phyloP scores from a whole-genome alignment of 768 basidiomycete species.

The Amanita pseudoporphyria region DNA sequence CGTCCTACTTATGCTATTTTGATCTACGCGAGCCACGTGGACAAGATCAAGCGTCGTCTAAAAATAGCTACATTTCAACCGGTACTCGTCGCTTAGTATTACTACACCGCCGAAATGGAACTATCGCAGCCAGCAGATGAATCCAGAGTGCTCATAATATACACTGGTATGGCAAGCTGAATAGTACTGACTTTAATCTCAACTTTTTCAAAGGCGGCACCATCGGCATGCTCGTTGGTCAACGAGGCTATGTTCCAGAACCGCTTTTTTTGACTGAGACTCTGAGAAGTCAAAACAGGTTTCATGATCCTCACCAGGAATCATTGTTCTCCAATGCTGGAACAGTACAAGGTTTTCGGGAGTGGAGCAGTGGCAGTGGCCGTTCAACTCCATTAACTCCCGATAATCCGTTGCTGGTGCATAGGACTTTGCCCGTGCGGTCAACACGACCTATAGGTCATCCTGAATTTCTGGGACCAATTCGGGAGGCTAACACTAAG shows the following conservation, averaged over 20 bases:
- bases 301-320: constrained; percentile 85
- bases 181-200: background rate
- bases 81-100: too few relatives aligned
- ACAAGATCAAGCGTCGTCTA: too few relatives aligned
- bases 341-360: constrained; percentile 70
- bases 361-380: constrained; percentile 63
- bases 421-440: constrained; percentile 45
- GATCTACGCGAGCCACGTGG: constrained; percentile 19
- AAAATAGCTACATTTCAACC: too few relatives aligned
- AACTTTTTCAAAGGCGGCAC: constrained; percentile 49
- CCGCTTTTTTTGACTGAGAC: constrained; percentile 84
- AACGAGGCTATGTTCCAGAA: constrained; percentile 75
- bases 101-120: constrained; percentile 24
- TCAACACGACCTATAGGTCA: constrained; percentile 61
- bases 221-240: constrained; percentile 78
- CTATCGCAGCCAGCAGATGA: constrained; percentile 45
- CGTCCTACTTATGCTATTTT: too few relatives aligned
- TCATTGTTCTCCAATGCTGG: constrained; percentile 76
- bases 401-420: constrained; percentile 15
- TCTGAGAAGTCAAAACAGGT: constrained; percentile 72
- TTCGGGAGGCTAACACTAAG: constrained; percentile 12
- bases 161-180: constrained; percentile 43
- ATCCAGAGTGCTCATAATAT: constrained; percentile 76
- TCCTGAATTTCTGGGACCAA: constrained; percentile 25
- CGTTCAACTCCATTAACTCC: constrained; percentile 37